Evolutionary conservation across 768 basidiomycete species (phyloP), one percentile per base, ranked within the genome.

Genomic region (Suillus paluster): DNA sequence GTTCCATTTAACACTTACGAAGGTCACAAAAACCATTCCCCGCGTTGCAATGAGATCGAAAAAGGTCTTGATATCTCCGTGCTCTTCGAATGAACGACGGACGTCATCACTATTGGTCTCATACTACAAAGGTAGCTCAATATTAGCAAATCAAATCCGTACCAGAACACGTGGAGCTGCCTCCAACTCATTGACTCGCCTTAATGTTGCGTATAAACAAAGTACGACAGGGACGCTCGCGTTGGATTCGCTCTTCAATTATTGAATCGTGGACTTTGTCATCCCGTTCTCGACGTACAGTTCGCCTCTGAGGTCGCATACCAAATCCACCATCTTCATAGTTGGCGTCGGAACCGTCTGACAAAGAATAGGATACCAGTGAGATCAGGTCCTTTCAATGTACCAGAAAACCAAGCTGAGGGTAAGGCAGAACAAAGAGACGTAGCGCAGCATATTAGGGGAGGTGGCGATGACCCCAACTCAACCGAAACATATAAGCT

Each of bases 11-110:
- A 25, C 25, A 86, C 97, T 85, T 79, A 99, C 97, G 74, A 94
- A 99, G 53, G 97, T 99, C 49, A 99, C 91, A 75, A 99, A 99
- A 15, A 98, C 91, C 93, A 99, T 97, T n/a, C 97, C 97, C 63
- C 97, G 84, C 12, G 92, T 96, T 54, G 87, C 85, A 64, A 99
- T 92, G 21, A 99, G 81, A 77, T 99, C 97, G 75, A 98, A 99
- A 75, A 96, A 98, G 1, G 93, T 95, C 78, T 95, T 95, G 80
- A 99, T 94, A 70, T 95, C 94, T 65, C 97, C 97, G 71, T 94
- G 92, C 62, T 91, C 90, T 78, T 94, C 94, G 76, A 99, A 99
- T 58, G 86, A 85, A 48, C 81, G 83, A 63, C 92, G 89, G 9
- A 99, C 89, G 71, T 91, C 89, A 5, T 89, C 87, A 72, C 93